Conservation (phyloP, 1,139 yeast genomes). For the Dujonia santamariae region DNA sequence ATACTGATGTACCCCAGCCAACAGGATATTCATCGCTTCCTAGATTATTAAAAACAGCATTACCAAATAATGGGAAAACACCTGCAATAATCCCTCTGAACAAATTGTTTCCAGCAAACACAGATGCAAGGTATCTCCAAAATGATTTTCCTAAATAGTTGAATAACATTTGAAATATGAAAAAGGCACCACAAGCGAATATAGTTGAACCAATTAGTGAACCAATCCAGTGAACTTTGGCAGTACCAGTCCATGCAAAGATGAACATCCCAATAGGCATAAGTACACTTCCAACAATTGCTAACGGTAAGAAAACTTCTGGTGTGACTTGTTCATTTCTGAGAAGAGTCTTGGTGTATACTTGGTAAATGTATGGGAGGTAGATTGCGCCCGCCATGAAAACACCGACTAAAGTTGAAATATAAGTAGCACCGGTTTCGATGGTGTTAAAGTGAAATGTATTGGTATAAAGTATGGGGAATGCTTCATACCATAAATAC, state of each 20-base stretch:
- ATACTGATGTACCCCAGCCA: constrained; percentile 65
- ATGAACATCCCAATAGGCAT: constrained; percentile 32
- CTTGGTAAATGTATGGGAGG: constrained; percentile 15
- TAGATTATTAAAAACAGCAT: constrained; percentile 44
- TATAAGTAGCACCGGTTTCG: constrained; percentile 20
- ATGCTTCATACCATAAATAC: constrained; percentile 34
- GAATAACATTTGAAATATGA: constrained; percentile 31
- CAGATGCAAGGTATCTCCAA: constrained; percentile 32
- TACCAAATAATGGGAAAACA: constrained; percentile 30
- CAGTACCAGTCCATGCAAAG: constrained; percentile 31
- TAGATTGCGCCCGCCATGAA: constrained; percentile 20
- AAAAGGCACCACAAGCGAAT: constrained; percentile 27
- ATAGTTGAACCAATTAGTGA: constrained; percentile 28
- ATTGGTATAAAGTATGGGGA: constrained; percentile 27
- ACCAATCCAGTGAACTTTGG: constrained; percentile 30
- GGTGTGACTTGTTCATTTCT: constrained; percentile 46
- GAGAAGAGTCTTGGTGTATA: constrained; percentile 24
- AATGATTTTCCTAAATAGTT: constrained; percentile 66
- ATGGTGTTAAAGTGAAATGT: constrained; percentile 24
- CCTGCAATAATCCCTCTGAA: constrained; percentile 28
- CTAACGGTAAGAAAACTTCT: constrained; percentile 56
- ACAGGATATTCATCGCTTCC: constrained; percentile 33
- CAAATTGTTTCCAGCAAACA: constrained; percentile 29
- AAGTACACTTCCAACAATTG: constrained; percentile 30
- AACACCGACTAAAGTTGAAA: constrained; percentile 20